phyloP scores from a whole-genome alignment of 2,329 filamentous ascomycete genomes.

The Sporothrix inflata region DNA sequence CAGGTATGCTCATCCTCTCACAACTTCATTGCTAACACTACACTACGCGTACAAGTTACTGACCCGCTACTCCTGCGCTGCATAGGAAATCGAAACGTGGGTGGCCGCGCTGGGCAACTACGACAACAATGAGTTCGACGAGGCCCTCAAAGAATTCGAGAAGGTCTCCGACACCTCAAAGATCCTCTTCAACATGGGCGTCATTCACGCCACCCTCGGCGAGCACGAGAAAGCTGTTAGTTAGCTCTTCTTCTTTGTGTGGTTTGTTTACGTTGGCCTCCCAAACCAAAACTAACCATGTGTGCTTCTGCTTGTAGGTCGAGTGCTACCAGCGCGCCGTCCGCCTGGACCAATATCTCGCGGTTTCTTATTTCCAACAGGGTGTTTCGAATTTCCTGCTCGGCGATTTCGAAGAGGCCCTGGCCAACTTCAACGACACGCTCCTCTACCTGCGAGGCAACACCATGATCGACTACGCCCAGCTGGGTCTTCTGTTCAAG shows the following conservation, averaged over 20 bases:
- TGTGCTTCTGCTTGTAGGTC: constrained; percentile 60
- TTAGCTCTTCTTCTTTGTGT: constrained; percentile 33
- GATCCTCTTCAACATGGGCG: constrained; percentile 97
- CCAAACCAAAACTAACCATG: background rate
- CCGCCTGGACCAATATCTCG: constrained; percentile 88
- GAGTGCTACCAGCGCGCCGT: constrained; percentile 94
- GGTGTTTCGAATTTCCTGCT: constrained; percentile 97
- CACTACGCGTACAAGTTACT: background rate
- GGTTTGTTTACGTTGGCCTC: constrained; percentile 9
- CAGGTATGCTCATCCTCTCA: constrained; percentile 40
- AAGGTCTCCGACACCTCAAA: constrained; percentile 93
- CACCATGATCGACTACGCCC: constrained; percentile 96
- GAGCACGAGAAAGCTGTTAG: constrained; percentile 94
- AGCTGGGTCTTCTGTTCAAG: constrained; percentile 92
- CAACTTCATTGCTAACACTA: background rate
- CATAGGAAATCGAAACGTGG: constrained; percentile 98
- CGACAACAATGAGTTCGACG: constrained; percentile 97
- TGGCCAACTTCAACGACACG: constrained; percentile 98
- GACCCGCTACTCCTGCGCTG: background rate
- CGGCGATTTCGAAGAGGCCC: constrained; percentile 93
- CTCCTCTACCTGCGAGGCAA: constrained; percentile 92
- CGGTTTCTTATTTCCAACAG: constrained; percentile 97
- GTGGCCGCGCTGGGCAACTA: constrained; percentile 88
- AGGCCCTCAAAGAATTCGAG: constrained; percentile 80
- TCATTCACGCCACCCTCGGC: constrained; percentile 94